phyloP scores from a whole-genome alignment of 1,284 basidiomycete genomes.

The Fomitopsis pinicola region DNA sequence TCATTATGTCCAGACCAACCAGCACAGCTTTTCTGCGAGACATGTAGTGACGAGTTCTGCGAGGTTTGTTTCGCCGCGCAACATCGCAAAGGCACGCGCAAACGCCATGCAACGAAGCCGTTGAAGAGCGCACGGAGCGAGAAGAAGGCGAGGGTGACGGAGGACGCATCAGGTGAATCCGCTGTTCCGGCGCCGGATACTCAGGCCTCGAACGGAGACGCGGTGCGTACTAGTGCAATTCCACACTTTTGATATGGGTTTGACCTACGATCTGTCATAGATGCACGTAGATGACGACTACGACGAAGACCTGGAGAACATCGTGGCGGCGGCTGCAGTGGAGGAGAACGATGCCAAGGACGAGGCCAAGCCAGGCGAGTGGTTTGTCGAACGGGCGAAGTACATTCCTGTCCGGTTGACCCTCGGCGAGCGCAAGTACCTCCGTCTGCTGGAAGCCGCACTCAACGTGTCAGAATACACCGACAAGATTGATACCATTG shows the following conservation, averaged over 20 bases:
- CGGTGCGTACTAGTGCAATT: constrained; percentile 15
- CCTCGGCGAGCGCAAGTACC: constrained; percentile 69
- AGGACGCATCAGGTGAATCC: constrained; percentile 15
- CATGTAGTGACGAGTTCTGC: constrained; percentile 69
- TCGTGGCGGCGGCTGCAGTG: constrained; percentile 27
- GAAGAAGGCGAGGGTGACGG: constrained; percentile 23
- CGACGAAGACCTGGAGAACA: constrained; percentile 36
- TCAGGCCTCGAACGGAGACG: constrained; percentile 17
- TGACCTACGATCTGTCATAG: constrained; percentile 23
- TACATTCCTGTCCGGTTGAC: constrained; percentile 74
- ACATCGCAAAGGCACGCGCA: constrained; percentile 75
- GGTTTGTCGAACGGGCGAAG: constrained; percentile 76
- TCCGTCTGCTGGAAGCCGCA: constrained; percentile 76
- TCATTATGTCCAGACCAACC: constrained; percentile 60
- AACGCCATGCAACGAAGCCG: constrained; percentile 54
- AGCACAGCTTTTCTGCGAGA: constrained; percentile 65
- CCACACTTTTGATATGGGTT: background rate
- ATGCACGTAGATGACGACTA: constrained; percentile 51
- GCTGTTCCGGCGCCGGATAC: constrained; percentile 4
- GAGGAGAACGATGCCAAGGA: constrained; percentile 28
- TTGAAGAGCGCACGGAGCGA: constrained; percentile 26
- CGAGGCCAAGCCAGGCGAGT: constrained; percentile 58
- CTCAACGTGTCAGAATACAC: constrained; percentile 80
- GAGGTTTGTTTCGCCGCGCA: constrained; percentile 80
- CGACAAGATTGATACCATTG: constrained; percentile 77